Base-by-base conservation (phyloP, 2,329 filamentous ascomycete genomes). In the Sordariomycetes sp. region DNA sequence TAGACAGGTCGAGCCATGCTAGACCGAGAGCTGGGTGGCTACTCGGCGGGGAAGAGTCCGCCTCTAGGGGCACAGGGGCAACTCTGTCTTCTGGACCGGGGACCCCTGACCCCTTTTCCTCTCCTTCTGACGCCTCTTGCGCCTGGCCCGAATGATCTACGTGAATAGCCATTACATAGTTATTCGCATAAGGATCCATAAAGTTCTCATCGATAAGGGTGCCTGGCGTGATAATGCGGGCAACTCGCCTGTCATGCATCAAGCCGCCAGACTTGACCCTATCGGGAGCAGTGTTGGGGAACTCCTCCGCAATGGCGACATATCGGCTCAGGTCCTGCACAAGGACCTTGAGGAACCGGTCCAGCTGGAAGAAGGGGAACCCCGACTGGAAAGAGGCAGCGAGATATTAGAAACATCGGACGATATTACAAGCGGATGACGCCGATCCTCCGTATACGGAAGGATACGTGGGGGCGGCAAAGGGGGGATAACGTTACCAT, bases 171-270 rank as follows among this genome's bases (percentile, higher is more conserved):
- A 97, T 81, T 37, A 97, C 79, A 70, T 93, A 99, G 69, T 97
- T 97, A 72, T 94, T 97, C 65, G 89, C 85, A 68, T 89, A 93
- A 1, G 91, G 90, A 68, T 97, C 90, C 78, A 99, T 91, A 70
- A 97, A 99, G 65, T 91, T 92, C 72, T 99, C 94, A 71, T 99
- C 94, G 63, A 99, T 96, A 58, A 99, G 77, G 1, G 94, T 99
- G 22, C 94, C 94, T 1, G 94, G 91, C 0, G 94, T 97, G 67
- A 99, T 85, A 64, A 99, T 87, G 59, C 94, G 86, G 20, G 89
- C 83, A 16, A 99, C 90, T 64, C 79, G 85, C 28, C 94, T 87
- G 68, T 95, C 88, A 69, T 94, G 95, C 76, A 93, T 78, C 62
- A 93, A 74, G 3, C 90, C 90, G 16, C 89, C 89, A 22, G 84